Conservation (phyloP, 2,329 filamentous ascomycete genomes). For the Aspergillus texensis region DNA sequence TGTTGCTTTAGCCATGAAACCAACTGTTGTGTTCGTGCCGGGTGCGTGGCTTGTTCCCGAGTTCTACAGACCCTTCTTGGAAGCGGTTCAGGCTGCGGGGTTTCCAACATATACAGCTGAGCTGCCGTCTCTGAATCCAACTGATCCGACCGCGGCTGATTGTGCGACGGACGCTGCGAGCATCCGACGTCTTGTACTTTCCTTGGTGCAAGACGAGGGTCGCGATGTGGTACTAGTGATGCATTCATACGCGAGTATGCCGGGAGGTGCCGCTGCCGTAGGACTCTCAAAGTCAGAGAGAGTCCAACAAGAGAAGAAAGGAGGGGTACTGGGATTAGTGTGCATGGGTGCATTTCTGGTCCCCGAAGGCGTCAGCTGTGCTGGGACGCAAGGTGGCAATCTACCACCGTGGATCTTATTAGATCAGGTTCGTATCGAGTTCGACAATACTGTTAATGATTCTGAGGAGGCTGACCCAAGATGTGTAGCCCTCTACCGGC, state of each 20-base stretch:
- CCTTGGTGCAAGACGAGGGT: conserved; percentile 26
- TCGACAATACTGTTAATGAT: too few relatives aligned
- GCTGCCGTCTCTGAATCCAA: conserved; percentile 29
- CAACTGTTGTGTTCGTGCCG: conserved; percentile 40
- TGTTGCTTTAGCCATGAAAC: conserved; percentile 2
- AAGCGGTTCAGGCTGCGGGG: conserved; percentile 32
- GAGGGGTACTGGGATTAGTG: conserved; percentile 34
- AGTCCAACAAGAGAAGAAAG: conserved; percentile 27
- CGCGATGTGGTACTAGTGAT: conserved; percentile 31
- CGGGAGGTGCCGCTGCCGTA: conserved; percentile 30
- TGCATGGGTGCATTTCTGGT: conserved; percentile 41
- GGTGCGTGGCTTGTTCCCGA: conserved; percentile 44
- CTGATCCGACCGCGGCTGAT: conserved; percentile 30
- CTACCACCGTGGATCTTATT: conserved; percentile 28
- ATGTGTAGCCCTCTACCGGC: conserved; percentile 9
- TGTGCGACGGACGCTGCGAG: conserved; percentile 37
- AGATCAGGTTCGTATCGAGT: conserved; percentile 26
- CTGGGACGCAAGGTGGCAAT: conserved; percentile 25
- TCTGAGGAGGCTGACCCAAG: not conserved
- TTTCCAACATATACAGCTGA: conserved; percentile 33
- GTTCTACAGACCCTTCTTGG: conserved; percentile 35
- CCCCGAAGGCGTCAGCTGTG: conserved; percentile 34
- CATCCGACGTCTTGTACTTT: conserved; percentile 23
- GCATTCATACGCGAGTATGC: conserved; percentile 39
- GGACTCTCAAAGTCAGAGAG: conserved; percentile 30